Conservation (phyloP, 371 early-diverging fungal genomes). For the Rhizopus sp. region DNA sequence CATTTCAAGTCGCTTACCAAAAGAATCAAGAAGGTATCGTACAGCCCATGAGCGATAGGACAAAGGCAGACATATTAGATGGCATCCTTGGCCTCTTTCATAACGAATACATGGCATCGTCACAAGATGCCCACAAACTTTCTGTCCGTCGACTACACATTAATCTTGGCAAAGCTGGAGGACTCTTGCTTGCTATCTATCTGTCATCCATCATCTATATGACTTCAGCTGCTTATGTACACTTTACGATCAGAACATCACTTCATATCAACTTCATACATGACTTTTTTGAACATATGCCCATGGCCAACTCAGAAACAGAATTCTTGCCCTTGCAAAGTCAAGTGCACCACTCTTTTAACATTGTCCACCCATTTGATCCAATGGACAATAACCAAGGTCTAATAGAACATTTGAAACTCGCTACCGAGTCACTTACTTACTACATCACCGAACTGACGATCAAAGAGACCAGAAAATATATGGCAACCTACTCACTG, state of each 20-base stretch:
- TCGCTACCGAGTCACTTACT: background rate
- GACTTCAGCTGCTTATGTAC: background rate
- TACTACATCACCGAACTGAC: background rate
- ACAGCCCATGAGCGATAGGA: background rate
- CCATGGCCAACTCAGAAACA: background rate
- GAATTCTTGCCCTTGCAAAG: background rate
- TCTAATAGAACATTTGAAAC: background rate
- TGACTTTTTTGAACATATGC: background rate
- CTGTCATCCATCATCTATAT: background rate
- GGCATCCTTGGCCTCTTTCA: background rate
- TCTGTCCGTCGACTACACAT: background rate
- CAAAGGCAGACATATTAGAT: slow-evolving; percentile 1
- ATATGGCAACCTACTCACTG: background rate
- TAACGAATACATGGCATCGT: background rate
- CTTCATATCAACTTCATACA: background rate
- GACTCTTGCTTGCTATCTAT: background rate
- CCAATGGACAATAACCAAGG: background rate
- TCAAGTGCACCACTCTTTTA: background rate
- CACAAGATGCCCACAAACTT: background rate
- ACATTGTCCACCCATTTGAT: background rate
- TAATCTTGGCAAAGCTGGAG: background rate
- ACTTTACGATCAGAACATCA: background rate
- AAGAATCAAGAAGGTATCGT: background rate
- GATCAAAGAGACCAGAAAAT: background rate
- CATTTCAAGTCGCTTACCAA: background rate